Conservation (phyloP, 768 basidiomycete genomes). For the Trametes meyenii region DNA sequence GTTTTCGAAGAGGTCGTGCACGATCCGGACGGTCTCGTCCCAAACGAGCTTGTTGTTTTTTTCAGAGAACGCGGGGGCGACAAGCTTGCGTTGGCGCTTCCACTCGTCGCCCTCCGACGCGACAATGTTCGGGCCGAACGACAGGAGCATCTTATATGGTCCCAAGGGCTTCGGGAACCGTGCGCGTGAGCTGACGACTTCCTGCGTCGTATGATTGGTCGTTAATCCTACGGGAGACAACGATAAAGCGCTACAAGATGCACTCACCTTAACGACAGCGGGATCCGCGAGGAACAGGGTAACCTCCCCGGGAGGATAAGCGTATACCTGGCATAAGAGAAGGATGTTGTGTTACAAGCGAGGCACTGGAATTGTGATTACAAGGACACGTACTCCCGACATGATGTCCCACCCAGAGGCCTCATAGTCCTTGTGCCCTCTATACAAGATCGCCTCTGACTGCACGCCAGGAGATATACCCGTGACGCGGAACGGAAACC, state of each 20-base stretch:
- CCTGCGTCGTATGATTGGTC: slow-evolving; percentile 36
- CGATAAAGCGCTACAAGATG: no score
- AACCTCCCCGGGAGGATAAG: no score
- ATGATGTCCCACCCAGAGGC: no score
- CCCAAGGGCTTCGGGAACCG: slow-evolving; percentile 61
- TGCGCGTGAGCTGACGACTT: slow-evolving; percentile 49
- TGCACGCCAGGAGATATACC: no score
- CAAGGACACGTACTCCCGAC: not conserved
- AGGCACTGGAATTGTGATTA: not conserved
- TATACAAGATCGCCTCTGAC: no score
- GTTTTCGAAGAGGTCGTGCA: slow-evolving; percentile 39
- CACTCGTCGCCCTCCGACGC: slow-evolving; percentile 64
- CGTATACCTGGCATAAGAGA: no score
- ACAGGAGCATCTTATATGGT: slow-evolving; percentile 46
- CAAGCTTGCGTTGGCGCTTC: slow-evolving; percentile 65
- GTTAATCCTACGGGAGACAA: not conserved
- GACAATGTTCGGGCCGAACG: slow-evolving; percentile 67
- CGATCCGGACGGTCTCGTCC: slow-evolving; percentile 39
- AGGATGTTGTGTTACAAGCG: not conserved
- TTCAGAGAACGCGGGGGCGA: slow-evolving; percentile 68
- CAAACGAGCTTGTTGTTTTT: slow-evolving; percentile 43
- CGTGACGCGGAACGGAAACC: no score
- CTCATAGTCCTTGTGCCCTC: no score
- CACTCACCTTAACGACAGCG: no score
- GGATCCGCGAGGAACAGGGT: no score